Evolutionary conservation across 495 filamentous ascomycete species (phyloP).

Genomic region (Penicillium robsamsonii): DNA sequence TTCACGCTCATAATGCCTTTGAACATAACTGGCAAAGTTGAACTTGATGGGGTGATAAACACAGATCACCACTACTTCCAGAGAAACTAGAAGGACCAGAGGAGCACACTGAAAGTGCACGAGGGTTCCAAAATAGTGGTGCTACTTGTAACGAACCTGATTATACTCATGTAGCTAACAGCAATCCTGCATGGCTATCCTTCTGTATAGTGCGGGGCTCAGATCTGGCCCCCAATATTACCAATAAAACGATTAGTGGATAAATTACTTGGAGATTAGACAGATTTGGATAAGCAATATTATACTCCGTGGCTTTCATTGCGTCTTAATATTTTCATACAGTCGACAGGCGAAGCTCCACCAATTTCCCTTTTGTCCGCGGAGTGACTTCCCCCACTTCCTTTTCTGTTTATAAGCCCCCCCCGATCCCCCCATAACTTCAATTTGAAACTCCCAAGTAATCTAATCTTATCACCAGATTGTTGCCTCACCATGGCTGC

Average conservation of each 20-base stretch:
- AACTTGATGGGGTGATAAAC: neutral
- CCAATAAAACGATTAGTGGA: neutral
- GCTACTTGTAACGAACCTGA: neutral
- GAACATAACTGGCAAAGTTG: neutral
- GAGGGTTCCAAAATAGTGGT: neutral
- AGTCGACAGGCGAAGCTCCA: constrained; percentile 11
- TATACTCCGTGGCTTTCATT: no score
- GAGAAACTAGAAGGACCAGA: neutral
- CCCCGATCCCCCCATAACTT: neutral
- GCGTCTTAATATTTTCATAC: neutral
- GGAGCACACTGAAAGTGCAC: neutral
- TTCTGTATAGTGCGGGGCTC: neutral
- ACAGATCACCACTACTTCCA: neutral
- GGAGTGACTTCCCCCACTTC: constrained; percentile 17
- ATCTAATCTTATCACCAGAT: neutral
- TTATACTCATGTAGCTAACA: no score
- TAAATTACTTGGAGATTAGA: neutral
- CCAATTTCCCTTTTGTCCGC: constrained; percentile 22
- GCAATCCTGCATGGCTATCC: no score
- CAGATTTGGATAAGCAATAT: neutral
- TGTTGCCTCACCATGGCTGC: constrained; percentile 1
- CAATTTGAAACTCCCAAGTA: neutral
- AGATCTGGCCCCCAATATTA: neutral
- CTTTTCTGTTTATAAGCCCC: constrained; percentile 2
- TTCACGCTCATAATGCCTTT: neutral